These are phyloP conservation scores for Knoxdaviesia capensis DNA, from an alignment of 2,329 filamentous ascomycete species.

Conservation along the genomic window DNA sequence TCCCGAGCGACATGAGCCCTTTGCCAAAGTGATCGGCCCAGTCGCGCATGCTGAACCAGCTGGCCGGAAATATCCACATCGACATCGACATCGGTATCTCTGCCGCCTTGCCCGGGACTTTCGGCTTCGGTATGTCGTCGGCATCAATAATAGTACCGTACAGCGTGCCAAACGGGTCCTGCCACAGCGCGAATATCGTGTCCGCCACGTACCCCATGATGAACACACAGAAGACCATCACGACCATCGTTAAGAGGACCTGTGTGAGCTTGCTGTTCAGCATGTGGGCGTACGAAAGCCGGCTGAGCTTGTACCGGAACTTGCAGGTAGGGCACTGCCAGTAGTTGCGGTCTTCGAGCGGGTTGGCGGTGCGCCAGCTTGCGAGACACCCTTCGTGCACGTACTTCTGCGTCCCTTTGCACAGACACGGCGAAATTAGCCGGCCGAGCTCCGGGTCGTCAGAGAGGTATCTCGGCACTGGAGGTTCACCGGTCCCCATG, in stretches of 20 bases:
- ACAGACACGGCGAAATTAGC: constrained; percentile 75
- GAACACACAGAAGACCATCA: constrained; percentile 58
- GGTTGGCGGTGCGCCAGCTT: constrained; percentile 60
- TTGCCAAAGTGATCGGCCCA: constrained; percentile 80
- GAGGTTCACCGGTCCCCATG: constrained; percentile 12
- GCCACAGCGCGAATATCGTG: constrained; percentile 73
- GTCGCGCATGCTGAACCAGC: constrained; percentile 25
- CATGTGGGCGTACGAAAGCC: constrained; percentile 55
- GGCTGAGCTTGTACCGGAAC: constrained; percentile 61
- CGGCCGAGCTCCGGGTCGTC: constrained; percentile 55
- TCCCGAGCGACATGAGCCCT: constrained; percentile 72
- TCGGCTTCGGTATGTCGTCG: not conserved
- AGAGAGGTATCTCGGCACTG: constrained; percentile 41
- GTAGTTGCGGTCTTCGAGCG: constrained; percentile 44
- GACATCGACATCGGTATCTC: constrained; percentile 10
- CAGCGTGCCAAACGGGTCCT: constrained; percentile 53
- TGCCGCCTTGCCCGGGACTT: too few relatives aligned
- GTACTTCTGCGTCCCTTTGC: constrained; percentile 82
- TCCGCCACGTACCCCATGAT: constrained; percentile 80
- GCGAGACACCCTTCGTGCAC: constrained; percentile 84
- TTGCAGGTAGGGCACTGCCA: constrained; percentile 79
- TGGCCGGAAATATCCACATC: constrained; percentile 18
- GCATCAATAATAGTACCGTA: constrained; percentile 19
- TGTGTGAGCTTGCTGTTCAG: constrained; percentile 48
- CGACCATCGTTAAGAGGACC: constrained; percentile 46